Base-by-base conservation (phyloP, 345 rosid species). In the Trapa bicornis region DNA sequence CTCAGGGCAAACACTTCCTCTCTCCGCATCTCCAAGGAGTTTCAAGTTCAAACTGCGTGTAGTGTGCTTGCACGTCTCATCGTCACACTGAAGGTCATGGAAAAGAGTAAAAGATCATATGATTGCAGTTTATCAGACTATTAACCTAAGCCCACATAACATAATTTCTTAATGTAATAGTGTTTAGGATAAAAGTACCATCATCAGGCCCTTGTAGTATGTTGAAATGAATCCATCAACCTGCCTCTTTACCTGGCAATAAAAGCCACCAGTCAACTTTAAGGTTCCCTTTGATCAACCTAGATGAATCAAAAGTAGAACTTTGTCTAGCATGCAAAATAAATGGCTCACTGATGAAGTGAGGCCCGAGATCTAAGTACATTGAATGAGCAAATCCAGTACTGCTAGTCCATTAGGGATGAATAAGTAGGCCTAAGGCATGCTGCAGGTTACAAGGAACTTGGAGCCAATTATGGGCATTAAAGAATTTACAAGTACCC, bases 1-100 rank as follows among this genome's bases (percentile, higher is more conserved):
- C 74, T 84, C 89, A 37, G 96, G 93, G 77, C 99, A 94, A 73
- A 87, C 89, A n/a, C 97, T 94, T 67, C 99, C 99, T n/a, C 79
- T 82, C 71, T 91, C 99, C 22, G 87, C 82, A 71, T 89, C 97
- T 62, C 97, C 96, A 4, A 91, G 56, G 74, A 91, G 72, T 67
- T 80, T 85, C 71, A 83, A 71, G 80, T 75, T 91, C 66, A 85
- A 78, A 66, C 89, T 69, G 7, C 96, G 82, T 1, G 99, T 89
- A 0, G 88, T 81, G 75, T 81, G 83, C 78, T 89, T 85, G 83
- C 99, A 94, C 61, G 93, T 85, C 76, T 91, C 99, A 64, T 94
- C 99, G 33, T 94, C 99, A 72, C 99, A 94, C 99, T 91, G 79
- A 61, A 22, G 29, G 29, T 47, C 14, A 65, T n/a, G 50, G 29